These are phyloP conservation scores for Phaeosphaeriaceae sp. DNA, from an alignment of 2,329 filamentous ascomycete genomes.

Conservation along the genomic window DNA sequence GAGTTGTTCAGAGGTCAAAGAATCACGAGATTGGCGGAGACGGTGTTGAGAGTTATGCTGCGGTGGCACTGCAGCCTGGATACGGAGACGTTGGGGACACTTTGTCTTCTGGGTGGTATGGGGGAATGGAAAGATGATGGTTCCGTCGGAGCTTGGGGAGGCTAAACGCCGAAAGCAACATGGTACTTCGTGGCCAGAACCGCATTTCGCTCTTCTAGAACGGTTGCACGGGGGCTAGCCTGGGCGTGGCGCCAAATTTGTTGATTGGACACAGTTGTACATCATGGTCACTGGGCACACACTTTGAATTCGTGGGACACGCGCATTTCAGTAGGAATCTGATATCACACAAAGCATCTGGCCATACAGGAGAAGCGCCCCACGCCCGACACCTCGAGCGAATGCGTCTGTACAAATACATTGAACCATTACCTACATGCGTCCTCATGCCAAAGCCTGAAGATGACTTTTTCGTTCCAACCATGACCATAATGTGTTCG, in stretches of 20 bases:
- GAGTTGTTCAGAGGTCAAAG: no score
- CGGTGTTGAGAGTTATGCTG: not conserved
- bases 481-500: slow-evolving; percentile 5
- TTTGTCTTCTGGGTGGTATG: slow-evolving; percentile 19
- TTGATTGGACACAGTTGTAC: not conserved
- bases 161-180: slow-evolving; percentile 17
- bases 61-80: slow-evolving; percentile 5
- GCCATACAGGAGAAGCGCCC: slow-evolving; percentile 18
- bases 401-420: slow-evolving; percentile 38
- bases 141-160: slow-evolving; percentile 16
- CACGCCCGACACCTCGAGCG: slow-evolving; percentile 2
- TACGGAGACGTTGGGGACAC: slow-evolving; percentile 26
- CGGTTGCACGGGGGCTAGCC: not conserved
- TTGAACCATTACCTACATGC: slow-evolving; percentile 25
- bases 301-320: not conserved
- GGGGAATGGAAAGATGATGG: slow-evolving; percentile 7
- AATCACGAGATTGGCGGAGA: no score
- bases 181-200: slow-evolving; percentile 3
- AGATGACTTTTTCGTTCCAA: slow-evolving; percentile 20
- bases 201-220: not conserved
- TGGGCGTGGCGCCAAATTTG: not conserved
- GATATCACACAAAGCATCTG: no score
- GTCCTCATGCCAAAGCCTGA: slow-evolving; percentile 21
- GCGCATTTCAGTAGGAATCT: not conserved
- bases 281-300: not conserved